phyloP scores from a whole-genome alignment of 2,329 filamentous ascomycete genomes.

The Blastomyces gilchristii region DNA sequence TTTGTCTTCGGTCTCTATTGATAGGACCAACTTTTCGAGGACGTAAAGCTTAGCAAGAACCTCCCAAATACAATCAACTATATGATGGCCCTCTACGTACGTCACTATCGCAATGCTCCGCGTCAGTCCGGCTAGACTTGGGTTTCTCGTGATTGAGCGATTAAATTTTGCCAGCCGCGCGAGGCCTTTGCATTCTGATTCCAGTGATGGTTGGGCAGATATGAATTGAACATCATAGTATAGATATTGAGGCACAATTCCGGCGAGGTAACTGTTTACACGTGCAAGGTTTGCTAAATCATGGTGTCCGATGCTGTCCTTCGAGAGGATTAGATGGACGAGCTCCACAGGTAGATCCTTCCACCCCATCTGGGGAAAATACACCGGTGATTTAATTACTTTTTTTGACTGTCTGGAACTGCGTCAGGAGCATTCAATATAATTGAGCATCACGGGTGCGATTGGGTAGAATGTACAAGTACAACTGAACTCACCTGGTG shows the following conservation, averaged over 20 bases:
- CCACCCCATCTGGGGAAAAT: background rate
- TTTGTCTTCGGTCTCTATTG: background rate
- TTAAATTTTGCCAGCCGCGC: background rate
- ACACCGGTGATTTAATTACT: background rate
- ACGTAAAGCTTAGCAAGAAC: background rate
- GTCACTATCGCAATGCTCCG: background rate
- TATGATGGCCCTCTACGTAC: background rate
- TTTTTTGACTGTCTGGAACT: background rate
- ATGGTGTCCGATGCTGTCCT: background rate
- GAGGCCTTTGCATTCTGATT: background rate
- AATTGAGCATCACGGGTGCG: background rate
- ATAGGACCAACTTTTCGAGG: background rate
- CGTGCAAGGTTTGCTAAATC: background rate
- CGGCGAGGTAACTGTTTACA: background rate
- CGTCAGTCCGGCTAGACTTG: background rate
- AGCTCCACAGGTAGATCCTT: background rate
- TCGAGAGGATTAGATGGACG: background rate
- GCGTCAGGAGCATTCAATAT: background rate
- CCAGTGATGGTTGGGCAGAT: background rate
- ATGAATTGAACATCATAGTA: background rate
- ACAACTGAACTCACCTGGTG: background rate
- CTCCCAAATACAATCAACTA: background rate
- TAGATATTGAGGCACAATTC: background rate
- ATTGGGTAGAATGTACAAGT: background rate
- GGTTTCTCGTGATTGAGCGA: background rate